Percentiles rank a stretch among this genome's conserved stretches.
Conservation (phyloP, 352 stramenopile species). For the Phytophthora pisi region DNA sequence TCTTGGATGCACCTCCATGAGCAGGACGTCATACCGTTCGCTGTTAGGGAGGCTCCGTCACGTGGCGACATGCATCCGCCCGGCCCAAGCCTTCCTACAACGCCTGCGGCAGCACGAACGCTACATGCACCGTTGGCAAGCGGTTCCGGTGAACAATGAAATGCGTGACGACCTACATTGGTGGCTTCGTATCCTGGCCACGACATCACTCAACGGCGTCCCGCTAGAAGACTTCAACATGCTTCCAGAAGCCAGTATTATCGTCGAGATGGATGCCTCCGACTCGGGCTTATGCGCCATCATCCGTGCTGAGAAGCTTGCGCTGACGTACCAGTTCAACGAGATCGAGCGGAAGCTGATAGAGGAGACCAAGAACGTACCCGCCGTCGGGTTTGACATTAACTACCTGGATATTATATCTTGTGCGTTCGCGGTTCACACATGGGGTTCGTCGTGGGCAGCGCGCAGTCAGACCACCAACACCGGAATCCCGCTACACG, state of each 20-base stretch:
- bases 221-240: conserved; percentile 12
- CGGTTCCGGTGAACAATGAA: neutral
- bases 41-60: conserved; percentile 21
- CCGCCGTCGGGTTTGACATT: conserved; percentile 26
- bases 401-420: conserved; percentile 30
- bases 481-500: neutral
- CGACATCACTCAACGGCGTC: conserved; percentile 16
- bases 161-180: conserved; percentile 19
- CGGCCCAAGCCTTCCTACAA: conserved; percentile 22
- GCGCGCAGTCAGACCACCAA: neutral
- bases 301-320: neutral
- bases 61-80: conserved; percentile 27
- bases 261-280: conserved; percentile 25
- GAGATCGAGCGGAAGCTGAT: neutral
- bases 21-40: conserved; percentile 8
- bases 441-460: neutral
- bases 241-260: neutral
- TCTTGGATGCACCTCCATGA: neutral
- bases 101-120: conserved; percentile 15
- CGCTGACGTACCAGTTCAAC: neutral
- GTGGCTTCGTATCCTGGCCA: conserved; percentile 23
- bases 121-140: neutral
- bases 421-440: conserved; percentile 5
- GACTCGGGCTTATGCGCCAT: conserved; percentile 18
- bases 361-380: neutral